Percentiles rank a stretch among this genome's conserved stretches.
Conservation (phyloP, 257 asterid species). For the Primulina huaijiensis region DNA sequence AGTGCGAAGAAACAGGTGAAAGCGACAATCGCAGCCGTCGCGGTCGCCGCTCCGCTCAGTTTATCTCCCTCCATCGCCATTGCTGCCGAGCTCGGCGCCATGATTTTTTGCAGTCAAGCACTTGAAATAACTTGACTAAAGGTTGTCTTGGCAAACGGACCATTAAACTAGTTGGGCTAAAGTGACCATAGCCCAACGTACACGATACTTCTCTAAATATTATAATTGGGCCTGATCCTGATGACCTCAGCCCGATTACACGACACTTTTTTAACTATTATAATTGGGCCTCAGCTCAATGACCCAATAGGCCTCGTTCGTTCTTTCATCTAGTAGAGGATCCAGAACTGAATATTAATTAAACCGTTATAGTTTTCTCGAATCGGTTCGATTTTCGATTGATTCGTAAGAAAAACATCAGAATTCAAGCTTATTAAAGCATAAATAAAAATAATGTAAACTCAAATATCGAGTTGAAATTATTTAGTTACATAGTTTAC, state of each 20-base stretch:
- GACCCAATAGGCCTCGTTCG: not conserved
- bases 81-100: slow-evolving; percentile 11
- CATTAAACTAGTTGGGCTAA: not conserved
- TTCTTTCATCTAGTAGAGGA: too few species aligned
- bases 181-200: not conserved
- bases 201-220: too few species aligned
- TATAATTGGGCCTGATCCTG: not conserved
- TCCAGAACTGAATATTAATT: too few species aligned
- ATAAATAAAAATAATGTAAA: too few species aligned
- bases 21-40: slow-evolving; percentile 26
- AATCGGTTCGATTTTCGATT: too few species aligned
- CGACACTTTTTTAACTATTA: too few species aligned
- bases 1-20: slow-evolving; percentile 48
- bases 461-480: too few species aligned
- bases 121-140: not conserved
- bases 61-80: slow-evolving; percentile 38
- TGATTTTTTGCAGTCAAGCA: not conserved
- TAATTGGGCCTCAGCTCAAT: not conserved
- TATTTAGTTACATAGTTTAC: too few species aligned
- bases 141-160: not conserved
- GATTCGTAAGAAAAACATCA: too few species aligned
- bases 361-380: too few species aligned
- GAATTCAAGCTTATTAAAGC: too few species aligned
- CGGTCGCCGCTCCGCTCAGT: slow-evolving; percentile 40
- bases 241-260: too few species aligned